Conservation (phyloP, 2,329 filamentous ascomycete species). For the Beauveria rudraprayagi region DNA sequence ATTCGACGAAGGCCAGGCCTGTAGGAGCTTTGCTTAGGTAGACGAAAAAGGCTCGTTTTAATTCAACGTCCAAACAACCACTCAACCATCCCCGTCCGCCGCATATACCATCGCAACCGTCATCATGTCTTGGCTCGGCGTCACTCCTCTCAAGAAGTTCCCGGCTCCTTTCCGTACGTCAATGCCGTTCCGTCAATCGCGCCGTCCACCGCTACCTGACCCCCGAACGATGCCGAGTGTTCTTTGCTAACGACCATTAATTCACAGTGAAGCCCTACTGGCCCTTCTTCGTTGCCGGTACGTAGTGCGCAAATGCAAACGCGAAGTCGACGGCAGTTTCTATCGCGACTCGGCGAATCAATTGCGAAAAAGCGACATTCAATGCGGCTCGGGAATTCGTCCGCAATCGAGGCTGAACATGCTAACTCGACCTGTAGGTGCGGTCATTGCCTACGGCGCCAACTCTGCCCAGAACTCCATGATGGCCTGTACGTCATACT, state of each 20-base stretch:
- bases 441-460: conserved; percentile 84
- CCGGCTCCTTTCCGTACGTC: conserved; percentile 68
- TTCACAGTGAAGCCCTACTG: conserved; percentile 74
- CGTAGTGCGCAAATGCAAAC: conserved; percentile 30
- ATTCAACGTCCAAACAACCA: conserved; percentile 16
- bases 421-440: conserved; percentile 43
- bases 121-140: conserved; percentile 69
- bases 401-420: not conserved
- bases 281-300: conserved; percentile 94
- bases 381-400: not conserved
- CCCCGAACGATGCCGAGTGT: conserved; percentile 4
- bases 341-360: not conserved
- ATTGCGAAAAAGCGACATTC: not conserved
- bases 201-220: not conserved
- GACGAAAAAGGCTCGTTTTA: conserved; percentile 13
- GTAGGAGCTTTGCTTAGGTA: conserved; percentile 8
- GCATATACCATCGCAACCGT: conserved; percentile 30
- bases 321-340: conserved; percentile 7
- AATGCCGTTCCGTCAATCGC: conserved; percentile 23
- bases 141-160: conserved; percentile 66
- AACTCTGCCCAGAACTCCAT: conserved; percentile 74
- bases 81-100: conserved; percentile 28
- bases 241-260: conserved; percentile 14
- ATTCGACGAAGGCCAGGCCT: conserved; percentile 5
- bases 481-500: conserved; percentile 57